These are phyloP conservation scores for Kodamaea kaohsiungensis DNA, from an alignment of 805 yeast genomes.

Conservation along the genomic window DNA sequence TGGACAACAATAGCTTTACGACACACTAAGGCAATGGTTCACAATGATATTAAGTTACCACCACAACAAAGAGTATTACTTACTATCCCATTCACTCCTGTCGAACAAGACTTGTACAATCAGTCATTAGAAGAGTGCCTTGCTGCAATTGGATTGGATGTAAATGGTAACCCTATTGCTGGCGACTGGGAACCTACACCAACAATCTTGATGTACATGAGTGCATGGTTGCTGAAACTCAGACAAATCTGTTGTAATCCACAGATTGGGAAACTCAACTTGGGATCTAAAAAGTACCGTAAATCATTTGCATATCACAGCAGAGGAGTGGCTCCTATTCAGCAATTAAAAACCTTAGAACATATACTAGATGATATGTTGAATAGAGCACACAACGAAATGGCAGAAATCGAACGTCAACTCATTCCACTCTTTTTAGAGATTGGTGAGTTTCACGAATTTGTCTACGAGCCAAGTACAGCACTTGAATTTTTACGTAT, in stretches of 20 bases:
- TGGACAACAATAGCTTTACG: constrained; percentile 63
- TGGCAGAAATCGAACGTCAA: constrained; percentile 50
- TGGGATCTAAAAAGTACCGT: constrained; percentile 25
- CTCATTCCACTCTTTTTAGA: constrained; percentile 49
- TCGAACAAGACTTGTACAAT: constrained; percentile 84
- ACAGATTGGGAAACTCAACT: constrained; percentile 39
- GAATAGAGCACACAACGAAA: constrained; percentile 51
- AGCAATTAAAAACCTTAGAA: constrained; percentile 49
- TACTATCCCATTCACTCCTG: constrained; percentile 72
- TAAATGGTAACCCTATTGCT: constrained; percentile 49
- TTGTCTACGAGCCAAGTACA: constrained; percentile 46
- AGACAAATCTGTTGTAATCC: constrained; percentile 88
- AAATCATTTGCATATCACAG: constrained; percentile 17
- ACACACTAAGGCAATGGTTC: constrained; percentile 84
- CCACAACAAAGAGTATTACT: constrained; percentile 71
- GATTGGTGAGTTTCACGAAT: constrained; percentile 71
- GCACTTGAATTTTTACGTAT: constrained; percentile 51
- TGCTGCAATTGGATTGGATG: constrained; percentile 54
- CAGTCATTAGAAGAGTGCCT: constrained; percentile 62
- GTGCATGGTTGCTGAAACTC: constrained; percentile 66
- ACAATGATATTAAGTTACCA: constrained; percentile 74
- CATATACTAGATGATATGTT: constrained; percentile 70
- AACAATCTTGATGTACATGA: constrained; percentile 47
- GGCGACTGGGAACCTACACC: constrained; percentile 51
- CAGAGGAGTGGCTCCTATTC: constrained; percentile 21